Evolutionary conservation across 495 filamentous ascomycete species (phyloP).

Genomic region (Apodospora peruviana): DNA sequence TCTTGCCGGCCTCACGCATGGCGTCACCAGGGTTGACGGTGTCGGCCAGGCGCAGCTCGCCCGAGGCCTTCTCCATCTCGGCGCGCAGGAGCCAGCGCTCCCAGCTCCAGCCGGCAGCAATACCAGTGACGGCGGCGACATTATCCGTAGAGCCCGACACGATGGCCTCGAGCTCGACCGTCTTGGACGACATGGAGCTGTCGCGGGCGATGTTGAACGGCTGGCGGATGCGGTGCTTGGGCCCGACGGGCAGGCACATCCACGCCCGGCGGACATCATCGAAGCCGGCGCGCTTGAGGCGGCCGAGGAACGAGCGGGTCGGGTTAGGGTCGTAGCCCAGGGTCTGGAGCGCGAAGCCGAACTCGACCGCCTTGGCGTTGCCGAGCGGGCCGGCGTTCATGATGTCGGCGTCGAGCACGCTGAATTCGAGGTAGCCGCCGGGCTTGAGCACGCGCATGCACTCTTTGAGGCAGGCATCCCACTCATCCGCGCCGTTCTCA

Average conservation of each 20-base stretch:
- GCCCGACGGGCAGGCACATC: conserved; percentile 84
- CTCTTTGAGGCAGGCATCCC: conserved; percentile 77
- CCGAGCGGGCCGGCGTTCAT: conserved; percentile 73
- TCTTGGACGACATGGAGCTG: conserved; percentile 31
- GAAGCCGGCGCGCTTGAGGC: conserved; percentile 71
- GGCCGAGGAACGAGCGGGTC: conserved; percentile 69
- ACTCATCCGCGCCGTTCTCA: conserved; percentile 69
- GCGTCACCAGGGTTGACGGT: conserved; percentile 38
- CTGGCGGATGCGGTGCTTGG: conserved; percentile 42
- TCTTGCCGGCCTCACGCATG: conserved; percentile 44
- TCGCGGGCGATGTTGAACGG: conserved; percentile 26
- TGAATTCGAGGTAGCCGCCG: conserved; percentile 87
- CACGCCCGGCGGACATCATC: conserved; percentile 76
- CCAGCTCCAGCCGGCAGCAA: conserved; percentile 89
- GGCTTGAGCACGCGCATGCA: conserved; percentile 88
- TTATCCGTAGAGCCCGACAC: conserved; percentile 66
- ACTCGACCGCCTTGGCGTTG: conserved; percentile 78
- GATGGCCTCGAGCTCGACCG: conserved; percentile 59
- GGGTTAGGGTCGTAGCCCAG: conserved; percentile 82
- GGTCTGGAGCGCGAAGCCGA: conserved; percentile 79
- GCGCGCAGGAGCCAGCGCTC: conserved; percentile 91
- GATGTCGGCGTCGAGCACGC: conserved; percentile 80
- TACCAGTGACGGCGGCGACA: conserved; percentile 67
- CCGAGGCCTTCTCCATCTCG: conserved; percentile 74
- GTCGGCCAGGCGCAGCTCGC: conserved; percentile 48